Conservation (phyloP, 495 filamentous ascomycete genomes). For the Talaromyces trachyspermus region DNA sequence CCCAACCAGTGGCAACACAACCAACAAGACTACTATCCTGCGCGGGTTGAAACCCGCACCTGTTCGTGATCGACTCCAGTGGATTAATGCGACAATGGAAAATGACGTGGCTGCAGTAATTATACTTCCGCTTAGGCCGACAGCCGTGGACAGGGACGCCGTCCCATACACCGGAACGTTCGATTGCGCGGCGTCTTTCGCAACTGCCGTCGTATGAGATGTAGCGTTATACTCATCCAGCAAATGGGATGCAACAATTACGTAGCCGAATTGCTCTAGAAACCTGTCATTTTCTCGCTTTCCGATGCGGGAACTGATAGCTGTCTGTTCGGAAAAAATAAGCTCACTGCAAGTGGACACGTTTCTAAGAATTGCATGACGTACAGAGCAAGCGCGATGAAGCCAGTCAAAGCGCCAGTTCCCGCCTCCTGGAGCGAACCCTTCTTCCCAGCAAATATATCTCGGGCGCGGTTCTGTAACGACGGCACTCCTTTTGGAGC, state of each 20-base stretch:
- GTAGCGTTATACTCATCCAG: conserved; percentile 58
- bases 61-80: conserved; percentile 49
- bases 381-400: conserved; percentile 54
- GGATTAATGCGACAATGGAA: conserved; percentile 61
- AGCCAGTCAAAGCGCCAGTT: conserved; percentile 32
- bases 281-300: conserved; percentile 79
- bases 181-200: conserved; percentile 28
- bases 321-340: conserved; percentile 24
- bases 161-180: conserved; percentile 26
- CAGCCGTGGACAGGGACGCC: conserved; percentile 35
- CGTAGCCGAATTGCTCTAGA: conserved; percentile 91
- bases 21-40: conserved; percentile 51
- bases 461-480: conserved; percentile 58
- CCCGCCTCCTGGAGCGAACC: conserved; percentile 11
- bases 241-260: conserved; percentile 89
- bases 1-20: conserved; percentile 48
- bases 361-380: conserved; percentile 11
- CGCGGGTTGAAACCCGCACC: conserved; percentile 28
- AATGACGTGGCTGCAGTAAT: conserved; percentile 54
- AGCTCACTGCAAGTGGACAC: conserved; percentile 12
- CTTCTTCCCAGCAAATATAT: conserved; percentile 49
- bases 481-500: conserved; percentile 67
- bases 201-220: conserved; percentile 39
- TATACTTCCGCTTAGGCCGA: conserved; percentile 42
- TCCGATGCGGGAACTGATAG: conserved; percentile 65